phyloP scores from a whole-genome alignment of 2,329 filamentous ascomycete species.

The Lasiodiplodia sp. region DNA sequence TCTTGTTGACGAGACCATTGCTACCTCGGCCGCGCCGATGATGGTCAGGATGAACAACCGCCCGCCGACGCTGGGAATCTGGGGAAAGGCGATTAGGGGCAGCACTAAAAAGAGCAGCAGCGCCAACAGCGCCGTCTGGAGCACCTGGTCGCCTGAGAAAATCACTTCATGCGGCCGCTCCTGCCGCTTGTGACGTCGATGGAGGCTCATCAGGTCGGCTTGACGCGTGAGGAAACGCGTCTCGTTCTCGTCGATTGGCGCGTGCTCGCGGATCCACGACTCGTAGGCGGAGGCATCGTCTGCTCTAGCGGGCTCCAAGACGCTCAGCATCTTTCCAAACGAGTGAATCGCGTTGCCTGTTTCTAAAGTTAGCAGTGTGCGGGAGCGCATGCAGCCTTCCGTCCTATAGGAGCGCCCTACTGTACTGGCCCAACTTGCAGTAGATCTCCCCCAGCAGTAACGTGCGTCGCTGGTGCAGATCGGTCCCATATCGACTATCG shows the following conservation, averaged over 20 bases:
- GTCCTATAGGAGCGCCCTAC: slow-evolving; percentile 48
- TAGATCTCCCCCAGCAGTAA: slow-evolving; percentile 69
- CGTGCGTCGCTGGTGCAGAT: slow-evolving; percentile 67
- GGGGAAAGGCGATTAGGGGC: slow-evolving; percentile 51
- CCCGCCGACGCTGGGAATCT: slow-evolving; percentile 52
- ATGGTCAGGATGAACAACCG: slow-evolving; percentile 49
- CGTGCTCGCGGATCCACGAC: slow-evolving; percentile 62
- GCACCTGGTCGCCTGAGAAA: slow-evolving; percentile 18
- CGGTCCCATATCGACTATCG: slow-evolving; percentile 62
- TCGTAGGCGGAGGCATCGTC: slow-evolving; percentile 63
- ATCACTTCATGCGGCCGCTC: slow-evolving; percentile 14
- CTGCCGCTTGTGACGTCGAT: slow-evolving; percentile 25
- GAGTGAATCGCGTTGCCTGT: slow-evolving; percentile 67
- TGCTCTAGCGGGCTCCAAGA: slow-evolving; percentile 57
- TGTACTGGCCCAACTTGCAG: slow-evolving; percentile 72
- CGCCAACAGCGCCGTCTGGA: slow-evolving; percentile 39
- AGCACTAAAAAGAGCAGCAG: slow-evolving; percentile 44
- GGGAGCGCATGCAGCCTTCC: neutral
- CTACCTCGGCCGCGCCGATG: slow-evolving; percentile 46
- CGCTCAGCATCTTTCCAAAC: slow-evolving; percentile 61
- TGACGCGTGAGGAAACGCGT: slow-evolving; percentile 64
- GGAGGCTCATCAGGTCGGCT: slow-evolving; percentile 61
- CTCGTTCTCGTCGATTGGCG: slow-evolving; percentile 66
- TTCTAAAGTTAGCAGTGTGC: slow-evolving; percentile 19
- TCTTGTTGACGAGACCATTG: slow-evolving; percentile 45